These are phyloP conservation scores for Sporothrix protearum DNA, from an alignment of 2,329 filamentous ascomycete genomes.

Conservation along the genomic window DNA sequence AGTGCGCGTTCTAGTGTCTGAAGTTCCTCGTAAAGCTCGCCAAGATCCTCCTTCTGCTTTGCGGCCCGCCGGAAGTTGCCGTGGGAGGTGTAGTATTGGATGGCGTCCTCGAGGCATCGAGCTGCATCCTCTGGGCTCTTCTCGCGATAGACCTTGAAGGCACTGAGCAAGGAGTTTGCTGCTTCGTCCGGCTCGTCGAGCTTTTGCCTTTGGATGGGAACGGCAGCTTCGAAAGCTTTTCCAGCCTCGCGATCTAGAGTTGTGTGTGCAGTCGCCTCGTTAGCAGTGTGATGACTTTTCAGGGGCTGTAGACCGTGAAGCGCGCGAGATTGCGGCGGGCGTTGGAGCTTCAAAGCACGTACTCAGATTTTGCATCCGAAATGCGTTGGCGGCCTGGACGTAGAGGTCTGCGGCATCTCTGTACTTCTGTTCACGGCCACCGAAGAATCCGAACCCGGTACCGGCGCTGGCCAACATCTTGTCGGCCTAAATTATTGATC, in stretches of 20 bases:
- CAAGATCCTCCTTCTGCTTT: constrained; percentile 83
- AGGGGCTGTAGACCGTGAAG: not conserved
- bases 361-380: constrained; percentile 83
- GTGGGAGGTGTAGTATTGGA: constrained; percentile 81
- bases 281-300: not conserved
- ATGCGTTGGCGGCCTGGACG: constrained; percentile 84
- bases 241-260: constrained; percentile 75
- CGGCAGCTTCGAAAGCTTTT: constrained; percentile 79
- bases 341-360: constrained; percentile 32
- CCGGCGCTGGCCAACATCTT: constrained; percentile 71
- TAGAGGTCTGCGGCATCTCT: constrained; percentile 86
- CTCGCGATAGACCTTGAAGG: constrained; percentile 92
- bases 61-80: constrained; percentile 90
- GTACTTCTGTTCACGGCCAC: constrained; percentile 81
- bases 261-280: not conserved
- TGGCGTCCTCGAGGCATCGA: constrained; percentile 72
- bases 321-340: no score
- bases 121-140: constrained; percentile 79
- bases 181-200: constrained; percentile 91
- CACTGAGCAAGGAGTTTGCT: constrained; percentile 81
- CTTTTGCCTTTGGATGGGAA: constrained; percentile 72
- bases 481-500: constrained; percentile 64
- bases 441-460: constrained; percentile 85
- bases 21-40: constrained; percentile 82
- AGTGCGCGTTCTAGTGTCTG: constrained; percentile 74